Evolutionary conservation across 495 filamentous ascomycete genomes (phyloP).

Genomic region (Podospora appendiculata): DNA sequence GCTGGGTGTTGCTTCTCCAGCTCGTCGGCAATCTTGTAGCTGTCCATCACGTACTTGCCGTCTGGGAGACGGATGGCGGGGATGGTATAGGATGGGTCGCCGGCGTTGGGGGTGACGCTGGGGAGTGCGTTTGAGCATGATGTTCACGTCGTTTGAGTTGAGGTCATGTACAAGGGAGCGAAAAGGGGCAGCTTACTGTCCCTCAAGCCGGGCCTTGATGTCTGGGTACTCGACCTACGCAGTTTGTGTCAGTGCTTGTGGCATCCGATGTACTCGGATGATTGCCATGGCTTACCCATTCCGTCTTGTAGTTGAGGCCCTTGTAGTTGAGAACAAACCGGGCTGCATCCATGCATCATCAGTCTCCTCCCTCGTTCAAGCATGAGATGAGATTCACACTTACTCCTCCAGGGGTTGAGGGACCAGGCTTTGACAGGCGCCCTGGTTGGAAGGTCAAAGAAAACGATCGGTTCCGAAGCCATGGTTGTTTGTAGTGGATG

Average conservation of each 20-base stretch:
- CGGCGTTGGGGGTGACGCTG: slow-evolving; percentile 7
- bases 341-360: slow-evolving; percentile 23
- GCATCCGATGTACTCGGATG: no score
- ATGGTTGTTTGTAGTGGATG: no score
- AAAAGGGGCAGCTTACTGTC: slow-evolving; percentile 15
- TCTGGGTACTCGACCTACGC: slow-evolving; percentile 53
- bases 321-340: slow-evolving; percentile 56
- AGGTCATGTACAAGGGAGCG: not conserved
- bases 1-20: slow-evolving; percentile 47
- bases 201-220: slow-evolving; percentile 30
- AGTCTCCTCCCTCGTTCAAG: not conserved
- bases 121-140: not conserved
- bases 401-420: slow-evolving; percentile 55
- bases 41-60: slow-evolving; percentile 51
- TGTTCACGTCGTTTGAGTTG: no score
- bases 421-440: slow-evolving; percentile 41
- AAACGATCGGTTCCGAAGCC: slow-evolving; percentile 22
- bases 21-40: slow-evolving; percentile 38
- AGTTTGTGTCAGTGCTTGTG: not conserved
- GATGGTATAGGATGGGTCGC: slow-evolving; percentile 42
- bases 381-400: not conserved
- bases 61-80: slow-evolving; percentile 46
- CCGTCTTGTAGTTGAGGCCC: slow-evolving; percentile 51
- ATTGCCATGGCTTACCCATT: slow-evolving; percentile 40
- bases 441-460: slow-evolving; percentile 52